A percentile compares a stretch with the other conserved stretches of the same genome.
phyloP scores from a whole-genome alignment of 306 rosid species.

The Crataegus laevigata region DNA sequence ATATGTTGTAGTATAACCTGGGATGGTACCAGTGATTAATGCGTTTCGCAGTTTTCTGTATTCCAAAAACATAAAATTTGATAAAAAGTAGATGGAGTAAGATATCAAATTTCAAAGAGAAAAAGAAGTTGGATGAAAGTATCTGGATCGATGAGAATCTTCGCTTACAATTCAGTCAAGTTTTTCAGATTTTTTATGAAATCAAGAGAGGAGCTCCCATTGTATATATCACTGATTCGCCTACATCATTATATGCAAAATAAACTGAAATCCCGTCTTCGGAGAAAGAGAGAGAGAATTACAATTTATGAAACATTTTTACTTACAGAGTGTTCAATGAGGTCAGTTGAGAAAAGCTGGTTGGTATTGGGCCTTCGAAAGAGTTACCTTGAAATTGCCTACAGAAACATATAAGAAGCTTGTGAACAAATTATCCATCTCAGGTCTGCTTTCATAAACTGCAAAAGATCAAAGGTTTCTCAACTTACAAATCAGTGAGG shows the following conservation, averaged over 20 bases:
- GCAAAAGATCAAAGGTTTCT: not conserved
- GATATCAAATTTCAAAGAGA: not conserved
- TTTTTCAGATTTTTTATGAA: slow-evolving; percentile 8
- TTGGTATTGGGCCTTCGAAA: too few relatives aligned
- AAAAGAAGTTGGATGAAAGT: not conserved
- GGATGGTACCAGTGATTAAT: slow-evolving; percentile 15
- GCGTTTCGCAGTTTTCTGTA: slow-evolving; percentile 24
- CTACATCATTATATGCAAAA: slow-evolving; percentile 9
- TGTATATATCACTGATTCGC: slow-evolving; percentile 22
- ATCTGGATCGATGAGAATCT: not conserved
- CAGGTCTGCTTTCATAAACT: not conserved
- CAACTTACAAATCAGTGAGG: too few relatives aligned
- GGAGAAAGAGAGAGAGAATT: not conserved
- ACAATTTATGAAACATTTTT: not conserved
- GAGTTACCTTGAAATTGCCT: too few relatives aligned
- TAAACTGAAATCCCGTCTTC: not conserved
- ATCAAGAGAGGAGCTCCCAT: slow-evolving; percentile 22
- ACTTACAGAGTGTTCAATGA: slow-evolving; percentile 5
- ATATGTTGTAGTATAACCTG: slow-evolving; percentile 10
- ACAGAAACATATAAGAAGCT: not conserved
- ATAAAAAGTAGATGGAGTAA: not conserved
- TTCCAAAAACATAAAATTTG: not conserved
- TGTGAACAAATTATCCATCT: not conserved
- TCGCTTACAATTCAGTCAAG: slow-evolving; percentile 18
- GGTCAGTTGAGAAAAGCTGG: too few relatives aligned